Evolutionary conservation across 768 basidiomycete species (phyloP).

Genomic region (Mycena pura): DNA sequence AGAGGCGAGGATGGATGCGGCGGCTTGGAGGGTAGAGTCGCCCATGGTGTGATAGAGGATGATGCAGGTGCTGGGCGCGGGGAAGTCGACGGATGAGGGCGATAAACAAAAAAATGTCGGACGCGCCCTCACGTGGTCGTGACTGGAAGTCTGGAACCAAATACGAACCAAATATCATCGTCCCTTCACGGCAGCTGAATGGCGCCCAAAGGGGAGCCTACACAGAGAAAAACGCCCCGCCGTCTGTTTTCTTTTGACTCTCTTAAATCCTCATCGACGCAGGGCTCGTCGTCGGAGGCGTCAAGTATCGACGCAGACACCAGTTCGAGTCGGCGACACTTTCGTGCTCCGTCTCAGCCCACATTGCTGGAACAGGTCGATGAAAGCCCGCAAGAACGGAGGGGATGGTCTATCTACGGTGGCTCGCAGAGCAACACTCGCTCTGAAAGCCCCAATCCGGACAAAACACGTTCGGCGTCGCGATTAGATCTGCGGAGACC

Average conservation of each 20-base stretch:
- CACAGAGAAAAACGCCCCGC: constrained; percentile 21
- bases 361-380: constrained; percentile 14
- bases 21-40: neutral
- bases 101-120: neutral
- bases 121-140: neutral
- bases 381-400: constrained; percentile 1
- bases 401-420: constrained; percentile 2
- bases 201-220: constrained; percentile 24
- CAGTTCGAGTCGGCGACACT: constrained; percentile 10
- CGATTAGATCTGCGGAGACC: constrained; percentile 22
- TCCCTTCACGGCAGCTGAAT: neutral
- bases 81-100: neutral
- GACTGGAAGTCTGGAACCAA: neutral
- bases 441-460: constrained; percentile 13
- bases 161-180: neutral
- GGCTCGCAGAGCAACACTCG: neutral
- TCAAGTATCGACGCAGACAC: constrained; percentile 12
- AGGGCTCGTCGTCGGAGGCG: constrained; percentile 30
- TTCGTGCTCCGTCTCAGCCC: constrained; percentile 14
- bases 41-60: too few species aligned
- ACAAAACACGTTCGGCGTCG: constrained; percentile 10
- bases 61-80: too few species aligned
- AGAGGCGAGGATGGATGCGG: neutral
- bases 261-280: constrained; percentile 22
- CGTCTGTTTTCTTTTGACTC: constrained; percentile 36